Evolutionary conservation across 2,329 filamentous ascomycete genomes (phyloP).

Genomic region (Xylariaceae sp.): DNA sequence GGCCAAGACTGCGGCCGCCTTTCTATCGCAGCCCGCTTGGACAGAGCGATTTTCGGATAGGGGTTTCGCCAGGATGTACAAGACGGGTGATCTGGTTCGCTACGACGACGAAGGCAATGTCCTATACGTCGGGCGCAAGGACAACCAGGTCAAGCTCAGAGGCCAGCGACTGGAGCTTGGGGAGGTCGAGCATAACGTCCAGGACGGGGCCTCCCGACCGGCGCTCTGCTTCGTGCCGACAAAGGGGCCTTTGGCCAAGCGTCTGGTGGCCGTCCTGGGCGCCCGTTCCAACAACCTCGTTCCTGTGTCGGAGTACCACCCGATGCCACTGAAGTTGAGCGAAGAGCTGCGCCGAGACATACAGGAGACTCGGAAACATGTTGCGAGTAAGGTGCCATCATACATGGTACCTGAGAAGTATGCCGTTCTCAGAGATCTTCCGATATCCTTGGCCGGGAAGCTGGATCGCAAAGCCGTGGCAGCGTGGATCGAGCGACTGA

Average conservation of each 20-base stretch:
- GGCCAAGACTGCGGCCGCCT: conserved; percentile 5
- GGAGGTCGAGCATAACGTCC: conserved; percentile 19
- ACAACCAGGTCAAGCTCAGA: conserved; percentile 45
- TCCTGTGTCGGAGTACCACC: background rate
- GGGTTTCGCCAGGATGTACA: conserved; percentile 1
- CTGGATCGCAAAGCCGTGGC: conserved; percentile 6
- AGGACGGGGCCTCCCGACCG: background rate
- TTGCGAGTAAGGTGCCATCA: conserved; percentile 1
- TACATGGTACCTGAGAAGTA: conserved; percentile 6
- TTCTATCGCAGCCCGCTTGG: conserved; percentile 1
- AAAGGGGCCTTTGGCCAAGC: conserved; percentile 3
- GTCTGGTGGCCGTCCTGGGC: conserved; percentile 6
- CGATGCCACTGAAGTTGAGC: too few relatives aligned
- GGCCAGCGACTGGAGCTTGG: conserved; percentile 44
- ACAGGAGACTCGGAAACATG: conserved; percentile 2
- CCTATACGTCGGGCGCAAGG: conserved; percentile 39
- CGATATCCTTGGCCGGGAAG: conserved; percentile 2
- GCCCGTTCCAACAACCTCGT: conserved; percentile 1
- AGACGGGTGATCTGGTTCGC: conserved; percentile 27
- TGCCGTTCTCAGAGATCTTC: conserved; percentile 7
- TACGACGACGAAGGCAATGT: conserved; percentile 18
- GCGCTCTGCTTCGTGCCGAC: conserved; percentile 1
- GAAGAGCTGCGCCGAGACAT: background rate
- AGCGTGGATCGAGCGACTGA: too few relatives aligned
- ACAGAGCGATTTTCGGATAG: conserved; percentile 1